These are phyloP conservation scores for Sideroxylon spinosum DNA, from an alignment of 179 eudicot genomes.

Conservation along the genomic window DNA sequence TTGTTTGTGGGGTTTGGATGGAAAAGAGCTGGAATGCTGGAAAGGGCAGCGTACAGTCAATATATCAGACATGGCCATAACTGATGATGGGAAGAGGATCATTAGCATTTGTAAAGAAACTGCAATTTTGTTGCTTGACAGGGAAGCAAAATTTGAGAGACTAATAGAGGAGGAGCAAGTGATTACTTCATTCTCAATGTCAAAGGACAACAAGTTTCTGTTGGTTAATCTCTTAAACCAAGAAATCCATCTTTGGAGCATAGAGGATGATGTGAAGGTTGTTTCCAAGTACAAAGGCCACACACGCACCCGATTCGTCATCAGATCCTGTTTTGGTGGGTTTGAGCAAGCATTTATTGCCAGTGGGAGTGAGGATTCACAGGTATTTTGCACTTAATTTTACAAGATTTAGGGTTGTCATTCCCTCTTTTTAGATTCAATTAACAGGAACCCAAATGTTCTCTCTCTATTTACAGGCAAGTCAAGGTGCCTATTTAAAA, in stretches of 20 bases:
- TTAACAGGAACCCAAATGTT: neutral
- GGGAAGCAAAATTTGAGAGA: constrained; percentile 42
- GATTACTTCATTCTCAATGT: constrained; percentile 57
- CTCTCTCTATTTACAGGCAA: neutral
- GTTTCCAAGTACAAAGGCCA: constrained; percentile 56
- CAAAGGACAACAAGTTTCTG: constrained; percentile 44
- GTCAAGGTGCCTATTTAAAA: neutral
- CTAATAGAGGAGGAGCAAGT: constrained; percentile 48
- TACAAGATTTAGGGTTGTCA: neutral
- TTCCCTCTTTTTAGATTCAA: neutral
- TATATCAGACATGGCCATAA: constrained; percentile 52
- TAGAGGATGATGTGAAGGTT: constrained; percentile 42
- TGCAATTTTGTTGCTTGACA: constrained; percentile 40
- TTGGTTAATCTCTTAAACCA: constrained; percentile 44
- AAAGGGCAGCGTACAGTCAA: constrained; percentile 41
- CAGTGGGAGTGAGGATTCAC: constrained; percentile 72
- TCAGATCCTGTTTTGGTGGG: constrained; percentile 68
- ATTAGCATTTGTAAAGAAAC: constrained; percentile 46
- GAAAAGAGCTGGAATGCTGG: constrained; percentile 57
- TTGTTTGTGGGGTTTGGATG: constrained; percentile 55
- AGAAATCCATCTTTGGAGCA: constrained; percentile 62
- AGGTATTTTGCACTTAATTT: constrained; percentile 30
- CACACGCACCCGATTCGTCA: constrained; percentile 47
- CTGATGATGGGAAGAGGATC: constrained; percentile 43
- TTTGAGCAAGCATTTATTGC: constrained; percentile 59